Percentiles rank a stretch among this genome's conserved stretches.
Conservation (phyloP, 148 eudicot species). For the Vaccinium macrocarpon region DNA sequence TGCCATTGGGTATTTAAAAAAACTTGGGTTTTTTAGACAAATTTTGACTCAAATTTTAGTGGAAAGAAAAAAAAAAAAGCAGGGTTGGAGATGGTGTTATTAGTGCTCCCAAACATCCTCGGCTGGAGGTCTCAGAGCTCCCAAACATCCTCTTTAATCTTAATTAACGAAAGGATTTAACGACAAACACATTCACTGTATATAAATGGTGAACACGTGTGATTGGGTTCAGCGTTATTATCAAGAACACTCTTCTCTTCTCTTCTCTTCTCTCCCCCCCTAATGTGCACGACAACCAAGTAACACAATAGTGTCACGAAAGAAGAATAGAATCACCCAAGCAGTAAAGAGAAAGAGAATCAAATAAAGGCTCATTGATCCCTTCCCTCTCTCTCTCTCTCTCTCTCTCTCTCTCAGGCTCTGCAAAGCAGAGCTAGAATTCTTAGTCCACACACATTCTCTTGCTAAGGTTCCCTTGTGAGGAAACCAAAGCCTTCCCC, state of each 20-base stretch:
- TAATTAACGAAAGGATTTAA: neutral
- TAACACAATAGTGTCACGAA: conserved; percentile 17
- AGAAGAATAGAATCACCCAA: conserved; percentile 25
- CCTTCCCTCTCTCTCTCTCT: neutral
- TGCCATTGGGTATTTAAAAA: too few relatives aligned
- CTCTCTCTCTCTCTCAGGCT: conserved; percentile 6
- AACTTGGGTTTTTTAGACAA: too few relatives aligned
- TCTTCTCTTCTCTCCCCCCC: neutral
- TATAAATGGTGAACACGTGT: conserved; percentile 21
- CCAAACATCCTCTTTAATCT: neutral
- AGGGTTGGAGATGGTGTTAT: too few relatives aligned
- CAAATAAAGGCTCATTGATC: conserved; percentile 6
- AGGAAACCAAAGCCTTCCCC: conserved; percentile 18
- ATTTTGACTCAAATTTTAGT: too few relatives aligned
- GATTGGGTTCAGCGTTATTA: conserved; percentile 13
- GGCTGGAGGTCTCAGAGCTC: too few relatives aligned
- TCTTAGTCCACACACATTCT: conserved; percentile 17
- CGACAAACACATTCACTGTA: neutral
- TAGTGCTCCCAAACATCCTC: too few relatives aligned
- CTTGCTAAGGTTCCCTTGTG: conserved; percentile 13
- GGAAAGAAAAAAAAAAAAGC: too few relatives aligned
- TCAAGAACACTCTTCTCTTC: neutral
- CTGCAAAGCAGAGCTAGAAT: conserved; percentile 19
- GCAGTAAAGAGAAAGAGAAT: conserved; percentile 11
- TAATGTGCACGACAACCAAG: conserved; percentile 17